Conservation (phyloP, 108 stramenopile genomes). For the Schizochytrium sp. region DNA sequence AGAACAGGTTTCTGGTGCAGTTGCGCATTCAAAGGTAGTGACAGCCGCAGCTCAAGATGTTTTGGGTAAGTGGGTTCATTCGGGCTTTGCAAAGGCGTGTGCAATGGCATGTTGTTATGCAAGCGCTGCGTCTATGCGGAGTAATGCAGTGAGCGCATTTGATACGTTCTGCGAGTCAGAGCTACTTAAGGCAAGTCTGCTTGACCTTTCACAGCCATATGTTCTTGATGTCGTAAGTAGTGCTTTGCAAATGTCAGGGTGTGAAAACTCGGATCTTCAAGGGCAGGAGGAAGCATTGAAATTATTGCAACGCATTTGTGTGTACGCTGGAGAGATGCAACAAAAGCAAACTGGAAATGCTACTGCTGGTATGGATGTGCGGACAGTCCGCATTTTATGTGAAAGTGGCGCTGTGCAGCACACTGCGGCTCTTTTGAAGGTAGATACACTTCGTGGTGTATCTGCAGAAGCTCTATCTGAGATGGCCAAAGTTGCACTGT, state of each 20-base stretch:
- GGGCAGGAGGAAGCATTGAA: background rate
- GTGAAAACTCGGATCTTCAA: background rate
- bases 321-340: background rate
- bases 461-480: background rate
- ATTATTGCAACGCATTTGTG: background rate
- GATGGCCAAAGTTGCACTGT: conserved; percentile 5
- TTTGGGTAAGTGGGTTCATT: too few relatives aligned
- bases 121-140: background rate
- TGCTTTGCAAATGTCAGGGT: background rate
- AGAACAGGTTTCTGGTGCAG: background rate
- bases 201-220: background rate
- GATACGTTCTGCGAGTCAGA: background rate
- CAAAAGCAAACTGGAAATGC: background rate
- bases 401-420: background rate
- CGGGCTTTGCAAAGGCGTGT: too few relatives aligned
- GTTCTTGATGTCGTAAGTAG: background rate
- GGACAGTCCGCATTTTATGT: background rate
- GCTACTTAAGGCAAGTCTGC: background rate
- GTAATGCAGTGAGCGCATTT: background rate
- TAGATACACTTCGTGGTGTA: background rate
- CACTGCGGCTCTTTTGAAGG: background rate
- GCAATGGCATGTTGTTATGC: background rate
- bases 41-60: too few relatives aligned
- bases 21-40: too few relatives aligned
- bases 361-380: background rate